Evolutionary conservation across 2,329 filamentous ascomycete species (phyloP), one percentile per base, ranked within the genome.

Genomic region (Neurospora crassa): DNA sequence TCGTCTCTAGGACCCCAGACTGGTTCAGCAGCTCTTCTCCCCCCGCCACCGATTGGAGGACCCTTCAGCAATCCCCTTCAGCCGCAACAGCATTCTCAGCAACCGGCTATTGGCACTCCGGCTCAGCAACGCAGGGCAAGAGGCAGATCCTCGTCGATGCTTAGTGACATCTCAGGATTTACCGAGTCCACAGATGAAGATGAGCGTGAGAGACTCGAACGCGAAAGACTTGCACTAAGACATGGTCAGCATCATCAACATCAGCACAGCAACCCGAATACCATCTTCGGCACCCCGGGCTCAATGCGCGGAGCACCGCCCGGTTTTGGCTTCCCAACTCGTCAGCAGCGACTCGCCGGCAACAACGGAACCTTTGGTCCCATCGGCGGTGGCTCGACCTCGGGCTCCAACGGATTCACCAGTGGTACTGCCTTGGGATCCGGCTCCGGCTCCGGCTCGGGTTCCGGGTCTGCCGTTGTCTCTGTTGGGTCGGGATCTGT

Each of bases 111-210:
- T 6, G 63, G 59, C 68, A 76, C 72, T 34, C 78, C 76, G 34
- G 75, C 67, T 40, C 74, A 70, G 42, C 73, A 71, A 47, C 72
- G 67, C 43, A 85, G 83, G 78, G 81, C 82, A 40, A 81, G 88
- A 67, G 88, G 87, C 29, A 86, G 89, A 68, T 90, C 88, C 40
- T 90, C 87, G 11, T 90, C 87, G 71, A 91, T 91, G 89, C 84
- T 91, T 2, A 90, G 88, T 76, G 86, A 90, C 75, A 82, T 90
- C 3, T 90, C 88, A n/a, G 88, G 88, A 24, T 89, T 90, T 75
- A 91, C 89, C 8, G 87, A 90, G 79, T 88, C 85, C 18, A 89
- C 86, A 75, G 83, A 82, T 68, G 87, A 85, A 67, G 86, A 86
- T 29, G 82, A 84, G 24, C 82, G 82, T 59, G 75, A 73, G 43